Percentiles rank a stretch among this genome's conserved stretches.
Conservation (phyloP, 805 yeast species). For the Saccharomycopsis fermentans region DNA sequence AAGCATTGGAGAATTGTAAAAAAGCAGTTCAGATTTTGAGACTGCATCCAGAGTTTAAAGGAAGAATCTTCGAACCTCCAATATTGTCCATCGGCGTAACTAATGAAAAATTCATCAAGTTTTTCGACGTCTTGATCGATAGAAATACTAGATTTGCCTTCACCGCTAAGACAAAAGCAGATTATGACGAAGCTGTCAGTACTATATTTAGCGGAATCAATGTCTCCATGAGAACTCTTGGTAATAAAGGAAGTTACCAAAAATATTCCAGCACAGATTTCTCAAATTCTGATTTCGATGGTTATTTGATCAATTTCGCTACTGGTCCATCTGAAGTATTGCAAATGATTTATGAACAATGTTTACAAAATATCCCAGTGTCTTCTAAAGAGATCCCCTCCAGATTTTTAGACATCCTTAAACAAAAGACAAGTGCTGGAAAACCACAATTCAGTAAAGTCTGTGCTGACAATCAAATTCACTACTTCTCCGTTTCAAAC, state of each 20-base stretch:
- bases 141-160: conserved; percentile 47
- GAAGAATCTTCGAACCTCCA: conserved; percentile 63
- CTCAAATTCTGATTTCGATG: conserved; percentile 49
- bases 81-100: conserved; percentile 49
- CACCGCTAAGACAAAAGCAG: conserved; percentile 43
- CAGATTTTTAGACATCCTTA: conserved; percentile 29
- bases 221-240: conserved; percentile 48
- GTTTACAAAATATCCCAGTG: conserved; percentile 51
- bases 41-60: conserved; percentile 29
- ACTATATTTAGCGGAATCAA: conserved; percentile 34
- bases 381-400: conserved; percentile 36
- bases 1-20: conserved; percentile 26
- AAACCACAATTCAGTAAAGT: conserved; percentile 42
- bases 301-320: conserved; percentile 61
- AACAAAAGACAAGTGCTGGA: conserved; percentile 31
- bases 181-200: conserved; percentile 37
- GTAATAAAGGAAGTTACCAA: conserved; percentile 19
- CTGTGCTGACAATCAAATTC: conserved; percentile 47
- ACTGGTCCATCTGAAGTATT: conserved; percentile 66
- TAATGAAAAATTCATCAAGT: conserved; percentile 39
- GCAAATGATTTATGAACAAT: conserved; percentile 46
- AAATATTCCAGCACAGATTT: conserved; percentile 14
- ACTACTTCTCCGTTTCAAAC: conserved; percentile 42
- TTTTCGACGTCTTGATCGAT: conserved; percentile 49
- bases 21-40: conserved; percentile 27